These are phyloP conservation scores for Panicum miliaceum DNA, from an alignment of 176 grass and related monocot species.

Conservation along the genomic window DNA sequence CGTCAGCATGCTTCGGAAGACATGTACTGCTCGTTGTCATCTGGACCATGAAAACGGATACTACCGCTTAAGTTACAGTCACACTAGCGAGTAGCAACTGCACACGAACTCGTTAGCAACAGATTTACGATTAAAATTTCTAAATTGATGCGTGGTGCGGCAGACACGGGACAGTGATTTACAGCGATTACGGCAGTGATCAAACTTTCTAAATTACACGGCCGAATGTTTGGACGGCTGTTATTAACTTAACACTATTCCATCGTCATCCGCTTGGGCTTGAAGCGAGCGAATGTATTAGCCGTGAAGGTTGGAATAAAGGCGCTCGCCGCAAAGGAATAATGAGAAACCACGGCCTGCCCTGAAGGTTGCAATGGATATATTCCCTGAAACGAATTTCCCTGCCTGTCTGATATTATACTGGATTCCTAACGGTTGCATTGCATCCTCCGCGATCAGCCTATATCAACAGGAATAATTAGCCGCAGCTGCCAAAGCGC, in stretches of 20 bases:
- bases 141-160: not conserved
- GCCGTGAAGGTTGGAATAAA: constrained; percentile 72
- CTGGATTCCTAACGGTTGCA: not conserved
- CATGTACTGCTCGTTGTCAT: no score
- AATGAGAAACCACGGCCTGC: constrained; percentile 40
- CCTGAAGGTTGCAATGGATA: constrained; percentile 31
- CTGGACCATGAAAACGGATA: no score
- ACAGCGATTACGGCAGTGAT: no score
- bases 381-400: constrained; percentile 49
- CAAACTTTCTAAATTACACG: not conserved
- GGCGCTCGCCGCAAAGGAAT: constrained; percentile 45
- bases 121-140: not conserved
- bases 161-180: not conserved
- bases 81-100: no score
- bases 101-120: not conserved
- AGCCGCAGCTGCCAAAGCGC: not conserved
- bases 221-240: constrained; percentile 19
- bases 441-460: constrained; percentile 2
- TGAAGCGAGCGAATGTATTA: constrained; percentile 51
- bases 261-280: constrained; percentile 24
- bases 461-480: constrained; percentile 9
- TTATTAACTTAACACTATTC: constrained; percentile 28
- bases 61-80: no score
- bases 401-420: not conserved
- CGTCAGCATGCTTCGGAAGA: no score